Percentiles rank a stretch among this genome's conserved stretches.
Evolutionary conservation across 768 basidiomycete genomes (phyloP).

Genomic region (Lyophyllum atratum): DNA sequence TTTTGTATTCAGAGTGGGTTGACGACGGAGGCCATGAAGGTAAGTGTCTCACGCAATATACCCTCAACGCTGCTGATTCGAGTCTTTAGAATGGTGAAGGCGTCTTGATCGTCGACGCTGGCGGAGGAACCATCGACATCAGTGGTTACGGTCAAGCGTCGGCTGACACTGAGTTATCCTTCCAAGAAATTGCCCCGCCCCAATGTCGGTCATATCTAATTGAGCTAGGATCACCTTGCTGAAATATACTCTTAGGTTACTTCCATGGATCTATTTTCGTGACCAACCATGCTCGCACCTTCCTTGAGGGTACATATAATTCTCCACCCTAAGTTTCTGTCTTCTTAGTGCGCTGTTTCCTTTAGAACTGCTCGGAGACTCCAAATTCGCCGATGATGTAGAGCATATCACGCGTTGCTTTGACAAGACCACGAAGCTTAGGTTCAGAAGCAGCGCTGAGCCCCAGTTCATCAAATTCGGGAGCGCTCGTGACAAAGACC

Average conservation of each 20-base stretch:
- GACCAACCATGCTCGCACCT: background rate
- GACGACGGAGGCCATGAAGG: constrained; percentile 34
- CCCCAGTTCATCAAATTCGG: constrained; percentile 48
- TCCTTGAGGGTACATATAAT: background rate
- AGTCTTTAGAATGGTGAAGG: constrained; percentile 41
- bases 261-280: no score
- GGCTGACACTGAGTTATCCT: no score
- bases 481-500: background rate
- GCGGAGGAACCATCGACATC: constrained; percentile 59
- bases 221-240: no score
- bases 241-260: constrained; percentile 11
- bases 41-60: constrained; percentile 3
- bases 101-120: constrained; percentile 56
- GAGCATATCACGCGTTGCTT: constrained; percentile 41
- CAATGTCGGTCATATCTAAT: constrained; percentile 31
- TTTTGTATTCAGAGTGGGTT: constrained; percentile 46
- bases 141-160: constrained; percentile 43
- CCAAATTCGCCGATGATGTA: constrained; percentile 41
- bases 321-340: background rate
- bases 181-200: constrained; percentile 39
- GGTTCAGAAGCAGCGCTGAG: constrained; percentile 36
- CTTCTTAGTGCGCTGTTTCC: background rate
- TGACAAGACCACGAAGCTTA: constrained; percentile 46
- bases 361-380: constrained; percentile 38
- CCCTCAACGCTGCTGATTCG: background rate